Evolutionary conservation across 2,329 filamentous ascomycete genomes (phyloP), one percentile per base, ranked within the genome.

Genomic region (Pyrenophora teres): DNA sequence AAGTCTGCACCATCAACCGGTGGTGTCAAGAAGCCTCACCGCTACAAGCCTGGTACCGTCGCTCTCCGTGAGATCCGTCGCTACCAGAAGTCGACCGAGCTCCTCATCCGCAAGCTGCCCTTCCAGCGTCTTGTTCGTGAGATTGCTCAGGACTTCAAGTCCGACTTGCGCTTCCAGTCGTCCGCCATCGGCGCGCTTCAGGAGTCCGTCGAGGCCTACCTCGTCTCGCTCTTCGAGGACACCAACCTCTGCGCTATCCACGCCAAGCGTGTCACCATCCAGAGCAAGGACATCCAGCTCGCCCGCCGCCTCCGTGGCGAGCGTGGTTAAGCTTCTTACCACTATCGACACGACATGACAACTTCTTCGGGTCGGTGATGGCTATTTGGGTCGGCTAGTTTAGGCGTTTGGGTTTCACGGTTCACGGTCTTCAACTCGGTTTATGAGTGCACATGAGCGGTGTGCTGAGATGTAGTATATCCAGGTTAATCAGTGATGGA

Each of bases 221-320:
- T 97, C 63, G 89, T 97, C 52, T 92, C 96, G 71, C 80, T 97
- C n/a, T 97, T 97, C 70, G 92, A 97, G 74, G 91, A 96, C 76
- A 90, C 90, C 60, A 97, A 97, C 78, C 83, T 97, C 36, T 97
- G 93, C 78, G 94, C 93, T 57, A 92, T 97, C 65, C 93, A 97
- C 77, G 94, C 93, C 56, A 97, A 96, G 80, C 83, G 93, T 72
- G 92, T 97, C 46, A 97, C 93, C 33, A 96, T 97, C 66, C 78
- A 96, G 90, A 92, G 94, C 76, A 96, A 96, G 78, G 94, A 97
- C 76, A 96, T 99, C 66, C 93, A 97, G 77, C 83, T 97, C 54
- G 93, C 93, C 61, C 79, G 79, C 64, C 79, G 79, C 60, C 78
- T 81, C 69, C 79, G 79, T 72, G 79, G 79, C 68, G 79, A 81